Percentiles rank a stretch among this genome's conserved stretches.
Conservation (phyloP, 306 rosid genomes). For the Acacia crassicarpa region DNA sequence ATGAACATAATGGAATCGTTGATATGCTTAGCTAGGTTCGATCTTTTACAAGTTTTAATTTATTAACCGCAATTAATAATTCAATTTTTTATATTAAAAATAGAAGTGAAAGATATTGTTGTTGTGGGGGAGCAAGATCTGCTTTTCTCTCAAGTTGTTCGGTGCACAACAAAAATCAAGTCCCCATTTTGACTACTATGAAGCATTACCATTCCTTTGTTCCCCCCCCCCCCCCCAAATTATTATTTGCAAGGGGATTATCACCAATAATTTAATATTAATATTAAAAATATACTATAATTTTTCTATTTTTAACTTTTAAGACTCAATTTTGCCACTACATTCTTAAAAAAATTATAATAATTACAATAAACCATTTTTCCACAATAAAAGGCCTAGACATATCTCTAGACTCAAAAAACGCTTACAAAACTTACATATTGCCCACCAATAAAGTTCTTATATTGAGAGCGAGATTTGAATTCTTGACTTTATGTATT, state of each 20-base stretch:
- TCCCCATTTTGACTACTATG: not conserved
- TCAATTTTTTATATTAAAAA: not conserved
- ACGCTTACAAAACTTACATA: too few relatives aligned
- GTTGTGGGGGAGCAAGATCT: not conserved
- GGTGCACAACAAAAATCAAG: not conserved
- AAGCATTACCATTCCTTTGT: not conserved
- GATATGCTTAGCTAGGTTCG: not conserved
- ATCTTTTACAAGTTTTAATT: not conserved
- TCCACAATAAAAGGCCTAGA: too few relatives aligned
- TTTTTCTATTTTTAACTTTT: too few relatives aligned
- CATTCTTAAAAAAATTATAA: not conserved
- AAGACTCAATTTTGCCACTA: not conserved
- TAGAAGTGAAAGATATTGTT: not conserved
- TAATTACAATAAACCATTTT: too few relatives aligned
- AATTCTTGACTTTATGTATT: too few relatives aligned
- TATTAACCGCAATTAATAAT: not conserved
- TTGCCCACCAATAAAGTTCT: too few relatives aligned
- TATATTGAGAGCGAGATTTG: too few relatives aligned
- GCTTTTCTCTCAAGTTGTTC: not conserved
- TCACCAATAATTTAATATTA: not conserved
- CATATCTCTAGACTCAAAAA: too few relatives aligned
- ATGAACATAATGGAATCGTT: not conserved
- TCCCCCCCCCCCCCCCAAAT: too few relatives aligned
- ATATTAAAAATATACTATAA: too few relatives aligned
- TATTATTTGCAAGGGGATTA: not conserved